These are phyloP conservation scores for Calonectria multiphialidica DNA, from an alignment of 2,329 filamentous ascomycete genomes.

Conservation along the genomic window DNA sequence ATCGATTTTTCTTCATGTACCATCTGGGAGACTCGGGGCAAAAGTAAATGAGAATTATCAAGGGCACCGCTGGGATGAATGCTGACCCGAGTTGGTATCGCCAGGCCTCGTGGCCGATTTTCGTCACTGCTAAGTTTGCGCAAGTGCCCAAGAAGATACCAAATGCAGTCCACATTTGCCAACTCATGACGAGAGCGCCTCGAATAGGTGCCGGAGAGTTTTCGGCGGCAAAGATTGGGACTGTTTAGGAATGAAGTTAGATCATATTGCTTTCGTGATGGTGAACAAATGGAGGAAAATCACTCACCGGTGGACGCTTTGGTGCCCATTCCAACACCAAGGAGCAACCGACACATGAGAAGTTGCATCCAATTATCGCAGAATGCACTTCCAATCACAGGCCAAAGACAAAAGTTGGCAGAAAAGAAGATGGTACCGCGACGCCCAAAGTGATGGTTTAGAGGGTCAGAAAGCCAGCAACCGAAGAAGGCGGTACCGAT, in stretches of 20 bases:
- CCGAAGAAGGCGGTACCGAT: slow-evolving; percentile 63
- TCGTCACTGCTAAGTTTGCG: slow-evolving; percentile 65
- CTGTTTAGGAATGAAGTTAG: slow-evolving; percentile 52
- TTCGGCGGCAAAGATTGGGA: slow-evolving; percentile 83
- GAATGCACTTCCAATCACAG: slow-evolving; percentile 79
- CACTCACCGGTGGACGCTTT: slow-evolving; percentile 71
- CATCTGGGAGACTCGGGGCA: slow-evolving; percentile 76
- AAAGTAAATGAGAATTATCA: slow-evolving; percentile 70
- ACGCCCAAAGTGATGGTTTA: slow-evolving; percentile 60
- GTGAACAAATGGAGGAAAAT: not conserved
- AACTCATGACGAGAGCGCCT: slow-evolving; percentile 85
- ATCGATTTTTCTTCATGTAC: slow-evolving; percentile 75
- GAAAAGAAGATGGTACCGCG: slow-evolving; percentile 76
- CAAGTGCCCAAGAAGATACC: slow-evolving; percentile 73
- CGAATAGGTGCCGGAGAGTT: slow-evolving; percentile 77
- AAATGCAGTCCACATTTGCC: slow-evolving; percentile 77
- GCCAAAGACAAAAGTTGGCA: slow-evolving; percentile 77
- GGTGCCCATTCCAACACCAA: slow-evolving; percentile 83
- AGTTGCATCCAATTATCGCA: slow-evolving; percentile 79
- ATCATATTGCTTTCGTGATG: not conserved
- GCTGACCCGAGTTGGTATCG: slow-evolving; percentile 74
- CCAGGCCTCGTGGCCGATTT: slow-evolving; percentile 61
- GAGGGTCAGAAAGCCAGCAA: slow-evolving; percentile 76
- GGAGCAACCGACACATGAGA: slow-evolving; percentile 76
- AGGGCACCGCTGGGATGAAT: slow-evolving; percentile 70